Evolutionary conservation across 352 stramenopile species (phyloP), one percentile per base, ranked within the genome.

Genomic region (Phytophthora capsici): DNA sequence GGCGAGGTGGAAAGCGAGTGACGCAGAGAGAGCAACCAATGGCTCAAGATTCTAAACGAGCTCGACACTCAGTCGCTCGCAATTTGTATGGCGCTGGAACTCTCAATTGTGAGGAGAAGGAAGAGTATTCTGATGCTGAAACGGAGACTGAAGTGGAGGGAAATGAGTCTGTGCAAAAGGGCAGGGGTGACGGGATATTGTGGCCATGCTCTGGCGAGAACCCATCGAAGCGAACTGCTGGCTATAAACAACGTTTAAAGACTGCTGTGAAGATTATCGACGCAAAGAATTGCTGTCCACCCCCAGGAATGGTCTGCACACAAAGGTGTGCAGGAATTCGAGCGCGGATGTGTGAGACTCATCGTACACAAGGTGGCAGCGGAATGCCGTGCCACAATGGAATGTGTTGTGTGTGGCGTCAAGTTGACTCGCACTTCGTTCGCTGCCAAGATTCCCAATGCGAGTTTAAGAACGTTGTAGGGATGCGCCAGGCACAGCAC

Each of bases 391-490:
- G 80, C 44, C 76, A 80, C 16, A 76, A 88, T 65, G 74, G 71
- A 46, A 75, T 80, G 32, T 91, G 82, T 23, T 71, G 74, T 13
- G 57, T 89, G 5, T 91, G 82, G 82, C 78, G 77, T 43, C 69
- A 84, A 54, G 73, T 91, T 1, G 82, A 89, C 45, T 77, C 71
- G 1, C 80, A 91, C 59, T 74, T 73, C 9, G 82, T 88, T 32
- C 78, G 75, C 20, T 91, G 82, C 32, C 66, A 76, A 48, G 81
- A 88, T 53, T 71, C 64, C 4, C 71, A 86, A 23, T 91, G 82
- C 54, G 82, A 91, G 65, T 86, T 91, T 57, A 84, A 83, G 17
- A 91, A 84, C 51, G 70, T 76, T 17, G 70, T 91, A 12, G 85
- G 86, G 46, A 59, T 88, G 19, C 82, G 82, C 25, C 77, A 91